Evolutionary conservation across 352 stramenopile genomes (phyloP), one percentile per base, ranked within the genome.

Genomic region (Thalassiosira hispida): DNA sequence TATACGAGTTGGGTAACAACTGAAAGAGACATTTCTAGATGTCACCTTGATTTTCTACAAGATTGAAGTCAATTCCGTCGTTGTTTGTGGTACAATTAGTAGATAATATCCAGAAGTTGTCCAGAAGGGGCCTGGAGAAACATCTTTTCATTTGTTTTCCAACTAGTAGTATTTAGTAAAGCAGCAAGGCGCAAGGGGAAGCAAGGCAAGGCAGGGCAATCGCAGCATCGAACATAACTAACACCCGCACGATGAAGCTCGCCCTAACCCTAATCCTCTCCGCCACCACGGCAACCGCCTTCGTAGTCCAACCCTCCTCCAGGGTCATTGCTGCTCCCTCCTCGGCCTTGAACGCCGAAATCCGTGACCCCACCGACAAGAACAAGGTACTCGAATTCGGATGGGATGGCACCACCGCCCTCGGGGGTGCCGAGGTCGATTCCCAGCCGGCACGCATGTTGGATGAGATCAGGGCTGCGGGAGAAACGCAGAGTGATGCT

Each of bases 391-490:
- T 88, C 16, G 68, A 66, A 46, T 87, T 77, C 38, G 80, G 87
- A 33, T 93, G 88, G 88, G 88, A 93, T 69, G 88, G 88, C 46
- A 91, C 88, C 6, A 91, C 85, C 1, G 84, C 88, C 14, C 71
- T 90, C 3, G 88, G 88, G 29, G 84, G 84, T 42, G 88, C 88
- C 6, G 88, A 90, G 8, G 88, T 86, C 25, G 61, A 84, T 64
- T 81, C 83, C 20, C 79, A 84, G 52, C 88, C 88, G 0, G 73
- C 84, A 18, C 75, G 88, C 22, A 87, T 93, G 81, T 63, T 93
- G 14, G 84, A 91, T 62, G 81, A 88, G 9, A 93, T 93, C 73
- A 69, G 84, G 11, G 88, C 76, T 22, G 67, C 71, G 47, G 88
- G 88, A 29, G 88, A 93, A 78, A 90, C 84, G 33, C 83, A 91